Evolutionary conservation across 495 filamentous ascomycete genomes (phyloP), one percentile per base, ranked within the genome.

Genomic region (Aspergillus saccharolyticus): DNA sequence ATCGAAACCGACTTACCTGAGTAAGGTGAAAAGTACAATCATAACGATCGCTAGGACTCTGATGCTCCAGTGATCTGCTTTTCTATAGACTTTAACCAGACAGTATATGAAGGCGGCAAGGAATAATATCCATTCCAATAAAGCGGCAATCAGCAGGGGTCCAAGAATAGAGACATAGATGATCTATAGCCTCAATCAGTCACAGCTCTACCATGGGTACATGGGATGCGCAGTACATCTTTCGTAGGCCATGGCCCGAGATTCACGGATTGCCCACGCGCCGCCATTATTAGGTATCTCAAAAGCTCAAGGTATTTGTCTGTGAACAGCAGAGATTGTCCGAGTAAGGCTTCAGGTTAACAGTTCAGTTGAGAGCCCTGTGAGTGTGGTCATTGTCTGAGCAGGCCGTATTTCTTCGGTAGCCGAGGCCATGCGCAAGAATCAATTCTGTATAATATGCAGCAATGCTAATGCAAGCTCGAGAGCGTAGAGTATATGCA

Each of bases 41-140:
- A 96, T 87, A 21, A 90, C 58, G 19, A 91, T 76, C 1, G 93
- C 86, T 54, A 97, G 78, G 19, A 91, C 72, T 54, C 80, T 80
- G 61, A 92, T 87, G 51, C 83, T 89, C 85, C 88, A 89, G 65
- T 87, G 85, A 55, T 96, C 91, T 22, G 94, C 93, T 70, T 98
- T 98, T 55, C 84, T 77, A 64, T 87, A 96, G 9, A 92, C 91
- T 64, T 97, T 96, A 59, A 83, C 71, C 1, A 97, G 76, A 65
- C 94, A 97, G 73, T 96, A 97, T 53, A 96, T 66, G 66, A 98
- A 97, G 10, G 94, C 91, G 22, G 85, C 85, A 44, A 97, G 81
- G 89, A 91, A 97, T 4, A 98, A 81, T 49, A 96, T 83, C 94
- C 94, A 97, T 74, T 98, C 94, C 19, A 96, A 79, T 21, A 90